Base-by-base conservation (phyloP, 2,329 filamentous ascomycete genomes). In the Coniochaeta prunicola region DNA sequence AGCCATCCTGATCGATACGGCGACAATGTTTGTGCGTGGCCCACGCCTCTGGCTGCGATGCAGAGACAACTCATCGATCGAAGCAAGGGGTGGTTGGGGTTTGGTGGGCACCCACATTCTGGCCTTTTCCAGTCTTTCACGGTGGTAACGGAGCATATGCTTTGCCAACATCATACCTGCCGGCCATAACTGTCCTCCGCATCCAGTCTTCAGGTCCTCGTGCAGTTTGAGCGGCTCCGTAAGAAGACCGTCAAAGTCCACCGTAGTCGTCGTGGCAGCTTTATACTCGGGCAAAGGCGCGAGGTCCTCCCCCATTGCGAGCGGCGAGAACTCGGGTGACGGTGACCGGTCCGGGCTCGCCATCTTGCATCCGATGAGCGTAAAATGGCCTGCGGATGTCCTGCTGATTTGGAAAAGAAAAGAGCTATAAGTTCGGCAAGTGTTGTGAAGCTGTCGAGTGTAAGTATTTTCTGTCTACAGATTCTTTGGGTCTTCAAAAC, bases 131-230 rank as follows among this genome's bases (percentile, higher is more conserved):
- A 96, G 72, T 64, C 83, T 76, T n/a, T 82, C 75, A 62, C 77
- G 77, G 66, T 90, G 89, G 68, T 87, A 87, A 57, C 87, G 83
- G 60, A 97, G 79, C 81, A 97, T 83, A 70, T 97, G 96, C 73
- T 88, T 91, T 21, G 89, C 84, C 57, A 99, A 79, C 17, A 94
- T 84, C 85, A 96, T 89, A 12, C 94, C 94, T 0, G 93, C 93
- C 3, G 92, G 93, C 94, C 94, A 97, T 12, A 96, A 81, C 74
- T 96, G 90, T 2, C 94, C 94, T 55, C 94, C 94, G 72, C 94
- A 97, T 61, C 94, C 94, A 63, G 90, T 85, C 59, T 84, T 85
- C 54, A 96, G 81, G 73, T 97, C 92, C 72, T 97, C 92, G 67
- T 90, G 89, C 17, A 97, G 83, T 61, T 83, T 80, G 61, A 97